These are phyloP conservation scores for Trichoderma asperelloides DNA, from an alignment of 495 filamentous ascomycete genomes.

Conservation along the genomic window DNA sequence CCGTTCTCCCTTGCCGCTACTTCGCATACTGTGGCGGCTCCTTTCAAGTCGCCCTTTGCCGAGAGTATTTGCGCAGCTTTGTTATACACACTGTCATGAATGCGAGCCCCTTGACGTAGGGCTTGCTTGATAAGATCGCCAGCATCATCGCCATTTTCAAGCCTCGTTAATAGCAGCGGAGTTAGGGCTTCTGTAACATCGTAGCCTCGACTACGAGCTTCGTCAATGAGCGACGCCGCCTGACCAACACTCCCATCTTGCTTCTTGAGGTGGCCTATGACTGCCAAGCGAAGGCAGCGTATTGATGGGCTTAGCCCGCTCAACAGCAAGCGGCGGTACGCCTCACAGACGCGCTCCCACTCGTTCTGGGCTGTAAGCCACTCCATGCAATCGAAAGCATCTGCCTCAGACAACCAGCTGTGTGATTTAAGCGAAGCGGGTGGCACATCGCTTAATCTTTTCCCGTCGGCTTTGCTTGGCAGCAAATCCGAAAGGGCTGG, in stretches of 20 bases:
- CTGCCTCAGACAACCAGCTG: neutral
- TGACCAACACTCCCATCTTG: neutral
- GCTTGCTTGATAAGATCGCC: neutral
- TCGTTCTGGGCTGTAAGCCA: neutral
- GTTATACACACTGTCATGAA: conserved; percentile 10
- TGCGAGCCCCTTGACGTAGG: neutral
- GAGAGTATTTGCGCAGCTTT: conserved; percentile 2
- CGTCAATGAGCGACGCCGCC: neutral
- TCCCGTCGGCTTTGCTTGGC: neutral
- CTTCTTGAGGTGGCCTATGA: neutral
- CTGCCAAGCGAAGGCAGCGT: neutral
- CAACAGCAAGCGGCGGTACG: neutral
- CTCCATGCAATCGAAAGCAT: conserved; percentile 1
- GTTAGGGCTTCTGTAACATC: conserved; percentile 1
- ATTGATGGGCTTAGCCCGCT: neutral
- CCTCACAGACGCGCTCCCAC: conserved; percentile 1
- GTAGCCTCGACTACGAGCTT: neutral
- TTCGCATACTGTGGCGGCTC: neutral
- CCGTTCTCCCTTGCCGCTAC: conserved; percentile 7
- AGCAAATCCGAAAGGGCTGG: neutral
- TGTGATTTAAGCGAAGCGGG: neutral
- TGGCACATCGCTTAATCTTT: neutral
- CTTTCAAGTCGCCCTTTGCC: conserved; percentile 7
- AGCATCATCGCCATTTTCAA: neutral
- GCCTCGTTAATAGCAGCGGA: neutral